Percentiles rank a stretch among this genome's conserved stretches.
Evolutionary conservation across 1,139 yeast species (phyloP).

Genomic region (Scheffersomyces titani): DNA sequence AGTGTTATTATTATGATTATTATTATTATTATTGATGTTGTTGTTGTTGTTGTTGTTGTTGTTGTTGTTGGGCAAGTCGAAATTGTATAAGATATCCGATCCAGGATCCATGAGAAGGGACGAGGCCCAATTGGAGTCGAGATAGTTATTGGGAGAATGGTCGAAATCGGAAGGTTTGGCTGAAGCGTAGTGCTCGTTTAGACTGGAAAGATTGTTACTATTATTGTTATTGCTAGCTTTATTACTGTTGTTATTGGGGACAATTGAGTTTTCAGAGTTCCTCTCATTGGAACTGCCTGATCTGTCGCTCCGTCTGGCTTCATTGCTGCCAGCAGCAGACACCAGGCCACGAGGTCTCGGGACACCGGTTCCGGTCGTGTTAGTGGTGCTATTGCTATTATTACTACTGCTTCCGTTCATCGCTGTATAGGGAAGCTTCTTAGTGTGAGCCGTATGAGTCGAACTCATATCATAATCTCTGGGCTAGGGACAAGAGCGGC

Average conservation of each 20-base stretch:
- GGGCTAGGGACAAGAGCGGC: background rate
- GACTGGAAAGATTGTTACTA: conserved; percentile 2
- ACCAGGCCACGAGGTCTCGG: background rate
- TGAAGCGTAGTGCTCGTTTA: conserved; percentile 2
- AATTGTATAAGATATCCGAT: conserved; percentile 37
- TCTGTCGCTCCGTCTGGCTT: background rate
- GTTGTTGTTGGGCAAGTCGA: conserved; percentile 19
- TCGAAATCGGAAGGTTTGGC: conserved; percentile 9
- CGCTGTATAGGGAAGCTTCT: background rate
- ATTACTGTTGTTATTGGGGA: conserved; percentile 4
- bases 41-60: background rate
- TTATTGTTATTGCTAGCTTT: conserved; percentile 1
- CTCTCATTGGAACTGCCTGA: background rate
- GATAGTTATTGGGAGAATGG: conserved; percentile 35
- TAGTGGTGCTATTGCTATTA: background rate
- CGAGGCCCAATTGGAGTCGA: conserved; percentile 49
- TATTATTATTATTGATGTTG: background rate
- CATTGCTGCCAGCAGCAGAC: background rate
- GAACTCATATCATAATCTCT: background rate
- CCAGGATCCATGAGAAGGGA: conserved; percentile 38
- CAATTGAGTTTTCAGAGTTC: background rate
- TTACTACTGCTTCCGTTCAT: background rate
- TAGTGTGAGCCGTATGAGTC: background rate
- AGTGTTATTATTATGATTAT: conserved; percentile 4
- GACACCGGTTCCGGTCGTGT: background rate